Evolutionary conservation across 2,329 filamentous ascomycete genomes (phyloP).

Genomic region (Pseudogymnoascus sp.): DNA sequence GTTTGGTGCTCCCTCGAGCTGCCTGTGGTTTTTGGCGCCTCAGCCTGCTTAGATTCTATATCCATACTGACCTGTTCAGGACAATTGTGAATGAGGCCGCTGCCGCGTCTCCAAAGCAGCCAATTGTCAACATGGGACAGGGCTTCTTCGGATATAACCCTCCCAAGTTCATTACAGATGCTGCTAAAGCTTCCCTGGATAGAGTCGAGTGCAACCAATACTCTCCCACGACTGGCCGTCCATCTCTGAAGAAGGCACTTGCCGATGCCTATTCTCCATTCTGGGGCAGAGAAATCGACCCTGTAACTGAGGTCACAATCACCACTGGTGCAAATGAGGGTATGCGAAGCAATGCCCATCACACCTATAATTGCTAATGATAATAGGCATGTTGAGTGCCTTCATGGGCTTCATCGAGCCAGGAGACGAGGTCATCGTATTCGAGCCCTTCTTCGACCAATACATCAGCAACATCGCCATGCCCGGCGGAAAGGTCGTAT

Average conservation of each 20-base stretch:
- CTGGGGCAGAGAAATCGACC: conserved; percentile 76
- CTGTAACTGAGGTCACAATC: conserved; percentile 88
- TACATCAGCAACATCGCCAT: conserved; percentile 99
- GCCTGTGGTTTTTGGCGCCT: neutral
- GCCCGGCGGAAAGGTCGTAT: conserved; percentile 90
- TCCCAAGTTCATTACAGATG: conserved; percentile 81
- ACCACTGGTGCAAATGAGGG: conserved; percentile 87
- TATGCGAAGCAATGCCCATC: conserved; percentile 18
- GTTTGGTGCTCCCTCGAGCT: conserved; percentile 15
- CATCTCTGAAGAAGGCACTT: conserved; percentile 85
- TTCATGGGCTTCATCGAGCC: conserved; percentile 97
- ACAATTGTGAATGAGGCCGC: conserved; percentile 62
- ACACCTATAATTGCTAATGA: neutral
- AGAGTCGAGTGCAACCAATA: conserved; percentile 98
- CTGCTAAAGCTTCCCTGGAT: conserved; percentile 83
- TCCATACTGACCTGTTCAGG: conserved; percentile 34
- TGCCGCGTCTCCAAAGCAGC: conserved; percentile 55
- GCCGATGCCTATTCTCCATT: conserved; percentile 86
- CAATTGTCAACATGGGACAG: conserved; percentile 60
- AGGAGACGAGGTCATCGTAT: conserved; percentile 94
- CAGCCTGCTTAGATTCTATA: neutral
- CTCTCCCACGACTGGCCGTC: conserved; percentile 88
- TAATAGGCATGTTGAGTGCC: conserved; percentile 76
- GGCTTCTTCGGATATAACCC: conserved; percentile 91
- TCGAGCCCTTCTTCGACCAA: conserved; percentile 99